Conservation (phyloP, 305 asterid species). For the Plantago coronopus region DNA sequence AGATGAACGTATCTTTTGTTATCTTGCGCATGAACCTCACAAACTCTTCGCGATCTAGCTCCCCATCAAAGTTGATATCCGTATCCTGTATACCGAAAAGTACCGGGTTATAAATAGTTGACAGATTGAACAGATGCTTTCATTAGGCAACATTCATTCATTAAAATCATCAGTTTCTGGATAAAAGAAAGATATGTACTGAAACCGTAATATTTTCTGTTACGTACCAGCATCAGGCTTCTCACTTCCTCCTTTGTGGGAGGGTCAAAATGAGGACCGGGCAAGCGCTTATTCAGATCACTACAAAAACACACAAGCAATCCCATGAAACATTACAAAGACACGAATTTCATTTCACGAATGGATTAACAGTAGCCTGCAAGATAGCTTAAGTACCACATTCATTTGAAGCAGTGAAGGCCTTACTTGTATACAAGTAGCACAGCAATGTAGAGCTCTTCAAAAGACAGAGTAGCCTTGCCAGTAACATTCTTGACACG, state of each 20-base stretch:
- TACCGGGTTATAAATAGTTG: too few relatives aligned
- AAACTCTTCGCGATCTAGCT: constrained; percentile 71
- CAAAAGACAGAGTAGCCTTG: constrained; percentile 47
- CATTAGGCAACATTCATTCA: background rate
- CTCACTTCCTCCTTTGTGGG: constrained; percentile 69
- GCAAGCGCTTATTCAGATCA: constrained; percentile 84
- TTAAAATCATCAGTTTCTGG: background rate
- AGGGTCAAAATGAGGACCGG: constrained; percentile 95
- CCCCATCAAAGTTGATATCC: constrained; percentile 80
- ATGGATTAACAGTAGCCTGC: background rate
- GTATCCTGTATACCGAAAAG: constrained; percentile 44
- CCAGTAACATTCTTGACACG: constrained; percentile 61
- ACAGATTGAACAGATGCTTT: background rate
- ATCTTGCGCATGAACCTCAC: constrained; percentile 48
- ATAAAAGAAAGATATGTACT: background rate
- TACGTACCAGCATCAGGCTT: constrained; percentile 55
- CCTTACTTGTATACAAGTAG: constrained; percentile 79
- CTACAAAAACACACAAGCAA: constrained; percentile 34
- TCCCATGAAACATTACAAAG: background rate
- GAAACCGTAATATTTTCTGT: background rate
- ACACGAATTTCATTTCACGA: background rate
- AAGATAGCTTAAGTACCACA: background rate
- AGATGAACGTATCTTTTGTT: constrained; percentile 63
- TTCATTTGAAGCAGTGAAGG: constrained; percentile 9
- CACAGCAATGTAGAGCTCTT: constrained; percentile 81